Evolutionary conservation across 2,329 filamentous ascomycete genomes (phyloP), one percentile per base, ranked within the genome.

Genomic region (Neospermospora avenae): DNA sequence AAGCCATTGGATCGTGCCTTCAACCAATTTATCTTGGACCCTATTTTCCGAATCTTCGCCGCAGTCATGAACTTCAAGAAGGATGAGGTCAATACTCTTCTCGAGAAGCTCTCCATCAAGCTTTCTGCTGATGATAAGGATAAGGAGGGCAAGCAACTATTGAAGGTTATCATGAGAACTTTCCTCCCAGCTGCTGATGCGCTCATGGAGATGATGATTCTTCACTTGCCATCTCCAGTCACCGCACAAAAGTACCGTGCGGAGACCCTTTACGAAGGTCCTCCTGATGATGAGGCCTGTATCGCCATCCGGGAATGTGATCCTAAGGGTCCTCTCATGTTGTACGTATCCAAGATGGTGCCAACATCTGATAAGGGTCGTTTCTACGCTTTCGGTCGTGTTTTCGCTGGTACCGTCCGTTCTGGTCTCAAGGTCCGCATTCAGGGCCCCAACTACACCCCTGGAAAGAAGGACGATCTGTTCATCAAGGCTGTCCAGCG

Each of bases 281-380:
- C 95, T 72, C 75, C 82, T 62, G 95, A 99, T 77, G 95, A 99
- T 74, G 89, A 91, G 79, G 87, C 88, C 73, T 93, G 90, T 82
- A 90, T 96, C 77, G 92, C 88, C 86, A 97, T 99, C 86, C 93
- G 93, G 74, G 92, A 98, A 85, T 98, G 95, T 79, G 91, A 99
- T 79, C 85, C 93, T 80, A 96, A 96, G 84, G 95, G 86, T 78
- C 91, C 93, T 74, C 95, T 99, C 80, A 99, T 99, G 95, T 85
- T 98, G 72, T 99, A 99, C 90, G 93, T 99, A 79, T 99, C 95
- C 80, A 99, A 99, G 91, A 99, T 99, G 95, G 95, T 99, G 76
- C 95, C 95, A 74, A 99, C 95, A 72, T 96, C 92, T 74, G 95
- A 99, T 77, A 98, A 97, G 89, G 95, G 95, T 81, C 93, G 95